Conservation (phyloP, 192 early-diverging fungal species). For the Physocladia obscura region DNA sequence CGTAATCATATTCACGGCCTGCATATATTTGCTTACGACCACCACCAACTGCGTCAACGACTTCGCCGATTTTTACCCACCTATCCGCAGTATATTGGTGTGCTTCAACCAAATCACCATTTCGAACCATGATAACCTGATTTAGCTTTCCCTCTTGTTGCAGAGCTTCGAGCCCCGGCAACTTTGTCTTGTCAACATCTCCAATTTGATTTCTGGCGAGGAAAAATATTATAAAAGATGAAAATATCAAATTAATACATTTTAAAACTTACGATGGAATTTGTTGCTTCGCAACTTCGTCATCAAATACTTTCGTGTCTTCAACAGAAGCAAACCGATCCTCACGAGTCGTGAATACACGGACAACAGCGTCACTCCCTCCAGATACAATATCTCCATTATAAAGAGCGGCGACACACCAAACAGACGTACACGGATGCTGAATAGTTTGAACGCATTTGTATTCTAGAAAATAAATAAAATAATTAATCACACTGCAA, state of each 20-base stretch:
- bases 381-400: constrained; percentile 84
- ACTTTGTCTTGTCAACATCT: constrained; percentile 75
- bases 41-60: constrained; percentile 83
- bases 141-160: constrained; percentile 58
- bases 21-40: constrained; percentile 75
- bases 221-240: not conserved
- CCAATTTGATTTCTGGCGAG: constrained; percentile 70
- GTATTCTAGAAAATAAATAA: no score
- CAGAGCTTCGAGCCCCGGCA: constrained; percentile 68
- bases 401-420: constrained; percentile 74
- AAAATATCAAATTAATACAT: constrained; percentile 50
- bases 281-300: constrained; percentile 43
- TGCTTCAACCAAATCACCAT: constrained; percentile 73
- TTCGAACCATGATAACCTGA: constrained; percentile 86
- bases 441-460: constrained; percentile 75
- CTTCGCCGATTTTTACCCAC: constrained; percentile 91
- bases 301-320: constrained; percentile 35
- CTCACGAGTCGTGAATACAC: constrained; percentile 71
- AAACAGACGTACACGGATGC: constrained; percentile 88
- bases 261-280: constrained; percentile 45
- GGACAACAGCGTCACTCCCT: constrained; percentile 79
- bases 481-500: not conserved
- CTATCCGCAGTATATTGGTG: constrained; percentile 78
- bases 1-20: constrained; percentile 93
- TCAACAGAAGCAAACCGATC: constrained; percentile 62